Evolutionary conservation across 1,139 yeast genomes (phyloP), one percentile per base, ranked within the genome.

Genomic region (Saccharomyces hybrid): DNA sequence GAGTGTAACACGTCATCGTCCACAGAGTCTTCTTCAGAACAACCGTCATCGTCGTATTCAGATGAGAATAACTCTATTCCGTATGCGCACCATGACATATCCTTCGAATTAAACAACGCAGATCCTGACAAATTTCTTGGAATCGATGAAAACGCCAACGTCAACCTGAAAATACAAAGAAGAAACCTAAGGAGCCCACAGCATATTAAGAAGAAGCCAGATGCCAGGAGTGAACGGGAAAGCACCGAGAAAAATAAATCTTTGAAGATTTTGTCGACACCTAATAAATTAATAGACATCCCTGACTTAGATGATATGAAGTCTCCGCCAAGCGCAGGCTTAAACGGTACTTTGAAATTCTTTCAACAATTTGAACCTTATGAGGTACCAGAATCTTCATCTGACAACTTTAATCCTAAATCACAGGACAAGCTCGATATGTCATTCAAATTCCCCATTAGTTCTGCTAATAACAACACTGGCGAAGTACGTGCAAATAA

Each of bases 111-210:
- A 11, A 57, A 55, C 26, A 51, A 56, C 14, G 54, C 58, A 13
- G 47, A 52, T n/a, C 52, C 64, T 8, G 69, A 66, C 51, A 51
- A 54, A 14, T 52, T 61, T 16, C 55, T 68, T 14, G 71, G 71
- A 0, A 61, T 68, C 14, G 71, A 68, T 55, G 51, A 56, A 8
- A 62, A 64, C 28, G 71, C 69, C 7, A 67, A 67, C 52, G 71
- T 67, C 14, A 64, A 63, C 53, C 51, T 67, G 20, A 68, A 64
- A 53, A 42, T 60, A 41, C 71, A 68, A 51, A 63, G 59, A n/a
- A 60, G 57, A 51, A 68, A 67, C 50, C 48, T 68, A 9, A 58
- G 59, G 38, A 58, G 47, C 28, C 26, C 38, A 20, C 32, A 47
- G 11, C 28, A 31, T 20, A 47, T 26, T 2, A 28, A 42, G 47